Conservation (phyloP, 257 asterid genomes). For the Ligustrum vulgare region DNA sequence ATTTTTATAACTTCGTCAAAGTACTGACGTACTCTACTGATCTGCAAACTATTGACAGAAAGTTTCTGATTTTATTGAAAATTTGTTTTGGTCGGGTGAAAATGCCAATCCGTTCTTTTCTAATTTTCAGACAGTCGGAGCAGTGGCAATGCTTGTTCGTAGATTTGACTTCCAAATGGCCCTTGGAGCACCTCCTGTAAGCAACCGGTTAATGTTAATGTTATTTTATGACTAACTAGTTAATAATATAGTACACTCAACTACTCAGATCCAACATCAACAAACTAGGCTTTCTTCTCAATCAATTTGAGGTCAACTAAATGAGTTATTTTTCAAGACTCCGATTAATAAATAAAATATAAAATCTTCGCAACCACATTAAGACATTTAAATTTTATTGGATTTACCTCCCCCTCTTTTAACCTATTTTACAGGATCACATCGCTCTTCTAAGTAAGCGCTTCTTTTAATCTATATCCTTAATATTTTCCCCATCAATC, state of each 20-base stretch:
- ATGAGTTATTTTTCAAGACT: too few relatives aligned
- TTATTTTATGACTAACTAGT: not conserved
- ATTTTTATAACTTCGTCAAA: not conserved
- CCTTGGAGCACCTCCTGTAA: slow-evolving; percentile 94
- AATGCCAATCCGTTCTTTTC: slow-evolving; percentile 11
- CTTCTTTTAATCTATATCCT: not conserved
- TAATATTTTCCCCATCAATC: not conserved
- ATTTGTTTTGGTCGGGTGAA: not conserved
- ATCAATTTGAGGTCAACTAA: not conserved
- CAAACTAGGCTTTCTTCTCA: not conserved
- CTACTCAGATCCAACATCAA: not conserved
- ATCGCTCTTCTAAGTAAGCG: not conserved
- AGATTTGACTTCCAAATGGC: slow-evolving; percentile 87
- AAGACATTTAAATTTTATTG: too few relatives aligned
- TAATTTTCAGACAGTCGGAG: slow-evolving; percentile 61
- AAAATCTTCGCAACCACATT: too few relatives aligned
- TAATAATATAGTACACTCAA: not conserved
- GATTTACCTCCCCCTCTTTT: too few relatives aligned
- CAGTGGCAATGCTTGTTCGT: slow-evolving; percentile 89
- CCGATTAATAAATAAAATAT: too few relatives aligned
- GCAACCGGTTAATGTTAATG: slow-evolving; percentile 24
- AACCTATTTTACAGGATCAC: not conserved
- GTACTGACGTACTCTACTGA: not conserved
- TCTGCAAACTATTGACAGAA: not conserved
- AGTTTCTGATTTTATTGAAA: not conserved